phyloP scores from a whole-genome alignment of 1,284 basidiomycete genomes.

The Austroboletus niveus region DNA sequence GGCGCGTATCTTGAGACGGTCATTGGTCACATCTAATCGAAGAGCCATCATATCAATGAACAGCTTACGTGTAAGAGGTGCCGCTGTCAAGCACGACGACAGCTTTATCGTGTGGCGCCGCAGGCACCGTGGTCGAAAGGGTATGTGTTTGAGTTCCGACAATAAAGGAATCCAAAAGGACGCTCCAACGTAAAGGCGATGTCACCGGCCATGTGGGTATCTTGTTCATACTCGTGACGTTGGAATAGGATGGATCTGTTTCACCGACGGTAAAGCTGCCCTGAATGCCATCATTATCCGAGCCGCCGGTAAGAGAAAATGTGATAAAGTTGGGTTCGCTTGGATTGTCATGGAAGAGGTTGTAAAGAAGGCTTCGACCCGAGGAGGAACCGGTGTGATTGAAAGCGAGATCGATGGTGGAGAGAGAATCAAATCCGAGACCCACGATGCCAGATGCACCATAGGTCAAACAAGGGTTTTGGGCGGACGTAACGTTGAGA shows the following conservation, averaged over 20 bases:
- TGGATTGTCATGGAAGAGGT: slow-evolving; percentile 66
- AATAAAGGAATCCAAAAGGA: slow-evolving; percentile 68
- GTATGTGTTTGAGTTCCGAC: slow-evolving; percentile 49
- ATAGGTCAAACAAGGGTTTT: slow-evolving; percentile 70
- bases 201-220: slow-evolving; percentile 70
- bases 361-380: slow-evolving; percentile 71
- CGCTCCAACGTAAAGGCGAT: slow-evolving; percentile 66
- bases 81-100: slow-evolving; percentile 75
- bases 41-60: slow-evolving; percentile 1
- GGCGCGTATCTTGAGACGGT: slow-evolving; percentile 56
- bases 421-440: slow-evolving; percentile 75
- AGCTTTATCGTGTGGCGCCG: slow-evolving; percentile 63
- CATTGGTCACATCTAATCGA: slow-evolving; percentile 4
- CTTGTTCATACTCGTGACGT: slow-evolving; percentile 49
- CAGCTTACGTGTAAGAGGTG: slow-evolving; percentile 70
- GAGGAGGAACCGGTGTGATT: slow-evolving; percentile 54
- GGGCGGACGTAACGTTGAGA: slow-evolving; percentile 56
- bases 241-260: slow-evolving; percentile 57
- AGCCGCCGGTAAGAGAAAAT: slow-evolving; percentile 63
- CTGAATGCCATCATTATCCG: slow-evolving; percentile 51
- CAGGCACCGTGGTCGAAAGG: slow-evolving; percentile 53
- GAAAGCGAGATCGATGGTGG: slow-evolving; percentile 59
- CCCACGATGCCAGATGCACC: slow-evolving; percentile 73
- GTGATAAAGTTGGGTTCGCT: slow-evolving; percentile 75
- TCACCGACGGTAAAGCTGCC: slow-evolving; percentile 75